Conservation (phyloP, 225 moss, liverwort and hornwort genomes). For the Marchantia polymorpha region DNA sequence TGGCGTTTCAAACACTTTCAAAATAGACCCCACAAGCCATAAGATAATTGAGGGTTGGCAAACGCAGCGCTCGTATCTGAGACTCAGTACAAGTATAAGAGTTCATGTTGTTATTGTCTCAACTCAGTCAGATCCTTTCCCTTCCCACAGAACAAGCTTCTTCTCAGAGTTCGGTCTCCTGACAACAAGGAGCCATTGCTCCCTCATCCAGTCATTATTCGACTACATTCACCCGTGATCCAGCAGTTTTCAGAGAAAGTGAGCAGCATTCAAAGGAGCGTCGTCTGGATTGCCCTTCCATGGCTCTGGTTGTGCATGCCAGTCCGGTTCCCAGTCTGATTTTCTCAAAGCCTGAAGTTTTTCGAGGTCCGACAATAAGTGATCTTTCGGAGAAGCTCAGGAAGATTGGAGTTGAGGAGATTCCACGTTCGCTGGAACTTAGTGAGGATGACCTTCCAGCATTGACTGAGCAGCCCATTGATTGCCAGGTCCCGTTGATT, state of each 20-base stretch:
- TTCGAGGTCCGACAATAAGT: background rate
- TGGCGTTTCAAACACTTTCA: slow-evolving; percentile 1
- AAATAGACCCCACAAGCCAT: background rate
- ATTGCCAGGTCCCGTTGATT: slow-evolving; percentile 15
- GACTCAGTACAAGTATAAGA: background rate
- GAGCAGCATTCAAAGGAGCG: background rate
- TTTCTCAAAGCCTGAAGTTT: background rate
- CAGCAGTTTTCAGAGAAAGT: background rate
- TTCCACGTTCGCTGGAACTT: background rate
- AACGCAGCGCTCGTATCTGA: background rate
- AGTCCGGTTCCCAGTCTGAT: background rate
- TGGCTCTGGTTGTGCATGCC: slow-evolving; percentile 4
- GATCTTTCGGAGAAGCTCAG: slow-evolving; percentile 19
- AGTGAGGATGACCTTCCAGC: slow-evolving; percentile 18
- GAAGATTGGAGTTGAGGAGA: background rate
- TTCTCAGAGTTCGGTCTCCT: background rate
- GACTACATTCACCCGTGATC: background rate
- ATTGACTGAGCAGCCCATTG: too few species aligned
- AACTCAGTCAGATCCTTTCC: slow-evolving; percentile 4
- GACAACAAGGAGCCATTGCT: too few species aligned
- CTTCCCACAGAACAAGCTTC: background rate
- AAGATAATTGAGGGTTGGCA: too few species aligned
- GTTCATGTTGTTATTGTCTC: background rate
- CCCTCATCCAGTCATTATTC: background rate
- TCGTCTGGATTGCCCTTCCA: background rate